These are phyloP conservation scores for Leucocoprinus sp. DNA, from an alignment of 768 basidiomycete species.

Conservation along the genomic window DNA sequence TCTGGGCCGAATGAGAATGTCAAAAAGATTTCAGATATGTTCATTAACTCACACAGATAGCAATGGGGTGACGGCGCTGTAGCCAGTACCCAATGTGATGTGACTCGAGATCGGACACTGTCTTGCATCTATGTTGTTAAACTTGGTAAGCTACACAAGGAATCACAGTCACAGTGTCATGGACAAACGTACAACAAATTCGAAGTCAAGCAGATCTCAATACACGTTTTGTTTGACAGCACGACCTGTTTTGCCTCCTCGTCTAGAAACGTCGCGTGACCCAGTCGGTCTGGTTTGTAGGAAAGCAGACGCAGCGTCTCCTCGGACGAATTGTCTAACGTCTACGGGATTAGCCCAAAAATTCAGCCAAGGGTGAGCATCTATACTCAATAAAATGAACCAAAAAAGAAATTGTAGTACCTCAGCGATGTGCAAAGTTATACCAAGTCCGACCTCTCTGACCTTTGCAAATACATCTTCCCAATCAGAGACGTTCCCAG, in stretches of 20 bases:
- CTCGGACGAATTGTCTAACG: constrained; percentile 33
- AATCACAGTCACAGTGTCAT: background rate
- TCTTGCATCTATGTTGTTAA: constrained; percentile 48
- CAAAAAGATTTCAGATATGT: no score
- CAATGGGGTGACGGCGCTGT: constrained; percentile 53
- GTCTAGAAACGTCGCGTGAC: constrained; percentile 76
- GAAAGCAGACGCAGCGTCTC: constrained; percentile 59
- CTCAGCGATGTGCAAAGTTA: constrained; percentile 85
- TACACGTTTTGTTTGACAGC: constrained; percentile 41
- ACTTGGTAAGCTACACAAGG: no score
- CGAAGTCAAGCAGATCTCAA: constrained; percentile 79
- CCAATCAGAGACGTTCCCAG: constrained; percentile 49
- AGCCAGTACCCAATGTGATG: constrained; percentile 72
- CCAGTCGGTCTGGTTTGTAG: constrained; percentile 57
- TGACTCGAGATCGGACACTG: constrained; percentile 51
- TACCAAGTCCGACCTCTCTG: constrained; percentile 49
- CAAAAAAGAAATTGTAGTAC: constrained; percentile 22
- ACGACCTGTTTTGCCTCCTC: constrained; percentile 52
- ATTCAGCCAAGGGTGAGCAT: background rate
- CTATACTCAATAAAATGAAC: background rate
- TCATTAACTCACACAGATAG: constrained; percentile 57
- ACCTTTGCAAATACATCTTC: constrained; percentile 43
- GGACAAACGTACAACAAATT: constrained; percentile 53
- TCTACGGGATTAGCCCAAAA: no score
- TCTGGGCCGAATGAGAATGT: constrained; percentile 44